Evolutionary conservation across 768 basidiomycete genomes (phyloP), one percentile per base, ranked within the genome.

Genomic region (Amanita polypyramis): DNA sequence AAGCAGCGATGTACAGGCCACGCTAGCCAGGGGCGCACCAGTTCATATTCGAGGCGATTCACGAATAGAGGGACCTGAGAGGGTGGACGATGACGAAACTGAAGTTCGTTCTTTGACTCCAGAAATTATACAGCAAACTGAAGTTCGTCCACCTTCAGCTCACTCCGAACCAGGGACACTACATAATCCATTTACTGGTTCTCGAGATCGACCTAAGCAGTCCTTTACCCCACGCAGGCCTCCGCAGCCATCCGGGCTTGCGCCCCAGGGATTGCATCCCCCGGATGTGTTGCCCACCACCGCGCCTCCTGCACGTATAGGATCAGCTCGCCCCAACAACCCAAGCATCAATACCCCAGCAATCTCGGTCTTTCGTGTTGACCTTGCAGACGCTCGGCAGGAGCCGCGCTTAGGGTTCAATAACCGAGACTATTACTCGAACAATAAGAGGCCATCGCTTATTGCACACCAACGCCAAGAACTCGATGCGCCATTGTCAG

Each of bases 371-470:
- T 70, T 64, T 49, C 34, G 54, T 8, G 46, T 70, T 29, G 57
- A 62, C 5, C 63, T 72, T 33, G 66, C 69, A 8, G 51, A 49
- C n/a, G 38, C 65, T 6, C 53, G 56, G 12, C 55, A 62, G 3
- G 55, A 64, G 46, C 45, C 67, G 5, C 58, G 59, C 32, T 56
- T 52, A 34, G 53, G 58, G 23, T 47, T 49, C 19, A 55, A 48
- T 15, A 29, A 45, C 45, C 47, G 54, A n/a, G 57, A 56, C 30
- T 56, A 59, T n/a, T 40, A 41, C 12, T 47, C 55, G 32, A 49
- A 41, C 7, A 52, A 55, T n/a, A 51, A 56, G 29, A 58, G 59
- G 20, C 57, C 57, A 43, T 72, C 69, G 70, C 66, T 70, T 9
- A 68, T 67, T 30, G 69, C 69, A 10, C 49, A 56, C 30, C 55